A percentile compares a stretch with the other conserved stretches of the same genome.
Evolutionary conservation across 2,329 filamentous ascomycete species (phyloP).

Genomic region (Diaporthe citri): DNA sequence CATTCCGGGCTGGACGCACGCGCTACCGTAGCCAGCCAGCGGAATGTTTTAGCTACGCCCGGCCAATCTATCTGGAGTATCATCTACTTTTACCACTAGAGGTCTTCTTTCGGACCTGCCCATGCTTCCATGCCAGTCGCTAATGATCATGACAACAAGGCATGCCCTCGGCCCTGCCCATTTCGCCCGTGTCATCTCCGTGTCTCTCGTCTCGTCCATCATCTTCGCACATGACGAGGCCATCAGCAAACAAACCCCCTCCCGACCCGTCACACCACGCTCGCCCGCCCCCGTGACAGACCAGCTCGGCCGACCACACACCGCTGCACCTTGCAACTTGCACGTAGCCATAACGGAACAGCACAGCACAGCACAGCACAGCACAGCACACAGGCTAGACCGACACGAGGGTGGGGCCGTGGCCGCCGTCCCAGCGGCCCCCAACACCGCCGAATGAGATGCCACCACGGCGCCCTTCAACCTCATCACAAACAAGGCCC

Average conservation of each 20-base stretch:
- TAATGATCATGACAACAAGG: background rate
- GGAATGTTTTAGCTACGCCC: too few species aligned
- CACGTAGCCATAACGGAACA: background rate
- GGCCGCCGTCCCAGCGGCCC: constrained; percentile 39
- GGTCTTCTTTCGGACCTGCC: too few species aligned
- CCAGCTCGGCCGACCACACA: constrained; percentile 19
- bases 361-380: background rate
- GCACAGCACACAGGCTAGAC: constrained; percentile 9
- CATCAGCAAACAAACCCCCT: constrained; percentile 13
- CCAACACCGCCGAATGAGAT: constrained; percentile 39
- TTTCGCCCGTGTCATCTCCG: background rate
- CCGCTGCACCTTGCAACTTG: background rate
- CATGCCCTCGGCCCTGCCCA: background rate
- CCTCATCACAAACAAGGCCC: constrained; percentile 30
- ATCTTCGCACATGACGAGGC: background rate
- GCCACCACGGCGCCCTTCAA: constrained; percentile 21
- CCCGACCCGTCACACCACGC: background rate
- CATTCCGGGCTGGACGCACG: constrained; percentile 4
- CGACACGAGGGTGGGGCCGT: constrained; percentile 28
- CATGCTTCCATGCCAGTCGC: background rate
- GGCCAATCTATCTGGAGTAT: background rate
- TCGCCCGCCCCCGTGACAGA: constrained; percentile 21
- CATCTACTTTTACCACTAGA: background rate
- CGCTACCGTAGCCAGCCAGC: background rate
- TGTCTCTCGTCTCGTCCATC: background rate